A percentile compares a stretch with the other conserved stretches of the same genome.
Evolutionary conservation across 148 eudicot species (phyloP).

Genomic region (Vaccinium darrowii): DNA sequence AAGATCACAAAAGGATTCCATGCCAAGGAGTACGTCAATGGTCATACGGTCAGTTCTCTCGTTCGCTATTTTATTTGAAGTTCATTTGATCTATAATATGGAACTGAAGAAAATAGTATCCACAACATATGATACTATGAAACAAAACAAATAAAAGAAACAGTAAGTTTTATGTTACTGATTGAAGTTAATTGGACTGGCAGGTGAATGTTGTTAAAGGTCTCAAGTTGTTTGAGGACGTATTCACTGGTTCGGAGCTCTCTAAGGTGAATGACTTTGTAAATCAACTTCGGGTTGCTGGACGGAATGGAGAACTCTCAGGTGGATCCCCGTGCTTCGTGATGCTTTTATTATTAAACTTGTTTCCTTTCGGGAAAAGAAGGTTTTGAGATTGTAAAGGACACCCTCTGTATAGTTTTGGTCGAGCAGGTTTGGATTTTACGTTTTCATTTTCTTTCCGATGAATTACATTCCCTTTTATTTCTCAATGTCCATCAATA

Average conservation of each 20-base stretch:
- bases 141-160: not conserved
- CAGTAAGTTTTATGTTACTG: not conserved
- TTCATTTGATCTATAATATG: too few species aligned
- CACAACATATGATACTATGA: not conserved
- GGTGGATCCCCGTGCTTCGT: constrained; percentile 36
- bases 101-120: not conserved
- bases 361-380: constrained; percentile 34
- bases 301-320: constrained; percentile 85
- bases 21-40: constrained; percentile 95
- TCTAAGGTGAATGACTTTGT: constrained; percentile 62
- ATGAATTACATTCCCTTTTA: constrained; percentile 12
- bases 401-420: constrained; percentile 36
- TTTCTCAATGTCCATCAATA: not conserved
- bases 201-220: constrained; percentile 97
- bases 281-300: constrained; percentile 70
- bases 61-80: not conserved
- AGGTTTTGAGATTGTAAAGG: constrained; percentile 47
- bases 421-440: constrained; percentile 47
- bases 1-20: constrained; percentile 85
- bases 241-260: constrained; percentile 68
- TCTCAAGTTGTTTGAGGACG: constrained; percentile 80
- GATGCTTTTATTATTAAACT: constrained; percentile 10
- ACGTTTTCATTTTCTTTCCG: constrained; percentile 10
- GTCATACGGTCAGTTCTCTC: constrained; percentile 82
- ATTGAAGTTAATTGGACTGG: constrained; percentile 4